These are phyloP conservation scores for Clavariopsis aquatica DNA, from an alignment of 495 filamentous ascomycete species.

Conservation along the genomic window DNA sequence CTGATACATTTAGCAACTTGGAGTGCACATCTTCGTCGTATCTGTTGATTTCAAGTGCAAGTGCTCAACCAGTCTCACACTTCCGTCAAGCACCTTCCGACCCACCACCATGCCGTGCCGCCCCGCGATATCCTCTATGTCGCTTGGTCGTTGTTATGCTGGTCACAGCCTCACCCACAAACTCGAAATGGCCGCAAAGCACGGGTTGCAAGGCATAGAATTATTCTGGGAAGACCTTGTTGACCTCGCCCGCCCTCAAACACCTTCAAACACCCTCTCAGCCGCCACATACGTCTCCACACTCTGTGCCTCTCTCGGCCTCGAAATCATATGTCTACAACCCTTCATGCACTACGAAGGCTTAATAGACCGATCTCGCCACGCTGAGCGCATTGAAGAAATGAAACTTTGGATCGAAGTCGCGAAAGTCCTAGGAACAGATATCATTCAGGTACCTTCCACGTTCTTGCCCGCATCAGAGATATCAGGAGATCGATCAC, in stretches of 20 bases:
- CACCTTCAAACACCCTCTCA: slow-evolving; percentile 43
- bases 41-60: too few relatives aligned
- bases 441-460: slow-evolving; percentile 73
- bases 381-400: slow-evolving; percentile 61
- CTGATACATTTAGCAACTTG: background rate
- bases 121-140: slow-evolving; percentile 61
- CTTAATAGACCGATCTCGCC: slow-evolving; percentile 62
- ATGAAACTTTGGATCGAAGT: slow-evolving; percentile 69
- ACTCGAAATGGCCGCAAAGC: slow-evolving; percentile 62
- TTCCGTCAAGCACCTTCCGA: too few relatives aligned
- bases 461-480: slow-evolving; percentile 64
- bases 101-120: slow-evolving; percentile 40
- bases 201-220: slow-evolving; percentile 73
- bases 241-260: slow-evolving; percentile 52
- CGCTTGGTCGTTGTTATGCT: slow-evolving; percentile 63
- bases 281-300: slow-evolving; percentile 59
- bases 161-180: slow-evolving; percentile 64
- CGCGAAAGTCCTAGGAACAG: slow-evolving; percentile 62
- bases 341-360: slow-evolving; percentile 82
- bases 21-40: background rate
- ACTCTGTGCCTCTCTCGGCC: slow-evolving; percentile 58
- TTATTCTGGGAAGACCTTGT: slow-evolving; percentile 79
- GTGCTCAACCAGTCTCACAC: too few relatives aligned
- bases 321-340: slow-evolving; percentile 71
- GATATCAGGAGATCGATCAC: slow-evolving; percentile 56